Percentiles rank a stretch among this genome's conserved stretches.
Conservation (phyloP, 2,329 filamentous ascomycete genomes). For the Hypocreales sp. region DNA sequence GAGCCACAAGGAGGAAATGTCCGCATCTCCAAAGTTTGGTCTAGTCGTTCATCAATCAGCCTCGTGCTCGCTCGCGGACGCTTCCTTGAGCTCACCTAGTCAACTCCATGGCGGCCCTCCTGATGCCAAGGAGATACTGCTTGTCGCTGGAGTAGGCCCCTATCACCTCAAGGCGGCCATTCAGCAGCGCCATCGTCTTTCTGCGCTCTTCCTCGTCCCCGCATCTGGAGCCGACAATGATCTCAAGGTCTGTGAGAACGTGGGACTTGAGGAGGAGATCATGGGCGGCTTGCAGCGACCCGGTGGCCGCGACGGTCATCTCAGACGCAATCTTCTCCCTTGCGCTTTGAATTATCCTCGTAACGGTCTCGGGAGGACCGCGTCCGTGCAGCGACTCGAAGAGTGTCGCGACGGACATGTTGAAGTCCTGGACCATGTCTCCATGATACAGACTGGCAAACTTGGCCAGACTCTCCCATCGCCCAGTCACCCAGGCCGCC, state of each 20-base stretch:
- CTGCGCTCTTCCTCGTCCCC: slow-evolving; percentile 24
- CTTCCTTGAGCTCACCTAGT: slow-evolving; percentile 50
- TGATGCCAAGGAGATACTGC: slow-evolving; percentile 77
- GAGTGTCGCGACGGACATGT: slow-evolving; percentile 54
- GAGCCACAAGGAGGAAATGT: slow-evolving; percentile 76
- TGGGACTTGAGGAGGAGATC: slow-evolving; percentile 77
- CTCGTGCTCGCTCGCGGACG: too few species aligned
- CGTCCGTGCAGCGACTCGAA: slow-evolving; percentile 44
- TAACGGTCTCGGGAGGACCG: slow-evolving; percentile 35
- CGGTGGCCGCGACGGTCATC: slow-evolving; percentile 61
- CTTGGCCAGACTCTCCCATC: slow-evolving; percentile 60
- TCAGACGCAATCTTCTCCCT: slow-evolving; percentile 56
- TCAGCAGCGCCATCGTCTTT: slow-evolving; percentile 26
- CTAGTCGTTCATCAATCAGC: too few species aligned
- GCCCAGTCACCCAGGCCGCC: slow-evolving; percentile 77
- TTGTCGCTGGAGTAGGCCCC: slow-evolving; percentile 87
- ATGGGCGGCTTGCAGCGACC: slow-evolving; percentile 72
- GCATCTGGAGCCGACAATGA: slow-evolving; percentile 40
- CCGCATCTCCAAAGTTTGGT: slow-evolving; percentile 48
- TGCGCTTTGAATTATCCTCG: slow-evolving; percentile 42
- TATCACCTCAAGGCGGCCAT: slow-evolving; percentile 71
- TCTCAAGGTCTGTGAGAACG: slow-evolving; percentile 73
- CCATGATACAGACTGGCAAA: slow-evolving; percentile 44
- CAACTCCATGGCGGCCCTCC: slow-evolving; percentile 76
- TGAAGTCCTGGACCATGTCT: slow-evolving; percentile 48